Conservation (phyloP, 345 rosid genomes). For the Aurinia saxatilis region DNA sequence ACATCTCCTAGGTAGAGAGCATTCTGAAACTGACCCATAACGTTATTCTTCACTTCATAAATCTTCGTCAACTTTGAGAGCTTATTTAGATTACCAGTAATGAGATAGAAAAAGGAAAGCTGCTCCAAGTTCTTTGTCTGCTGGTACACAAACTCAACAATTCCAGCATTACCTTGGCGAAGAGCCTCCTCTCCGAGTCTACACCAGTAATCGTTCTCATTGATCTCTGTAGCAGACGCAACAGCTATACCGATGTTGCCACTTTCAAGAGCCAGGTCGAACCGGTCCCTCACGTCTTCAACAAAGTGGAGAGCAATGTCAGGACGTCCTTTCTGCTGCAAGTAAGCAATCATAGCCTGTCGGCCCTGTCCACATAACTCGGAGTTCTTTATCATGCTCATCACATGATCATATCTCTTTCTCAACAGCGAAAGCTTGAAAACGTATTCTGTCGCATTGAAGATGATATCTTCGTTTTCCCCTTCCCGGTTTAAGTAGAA, state of each 20-base stretch:
- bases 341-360: slow-evolving; percentile 81
- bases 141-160: slow-evolving; percentile 97
- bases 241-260: slow-evolving; percentile 95
- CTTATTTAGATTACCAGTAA: slow-evolving; percentile 80
- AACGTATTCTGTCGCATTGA: slow-evolving; percentile 75
- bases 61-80: slow-evolving; percentile 86
- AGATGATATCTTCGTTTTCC: slow-evolving; percentile 47
- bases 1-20: slow-evolving; percentile 89
- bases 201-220: slow-evolving; percentile 93
- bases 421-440: slow-evolving; percentile 68
- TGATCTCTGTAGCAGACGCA: slow-evolving; percentile 93
- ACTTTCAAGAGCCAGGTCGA: slow-evolving; percentile 84
- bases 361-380: slow-evolving; percentile 93
- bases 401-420: slow-evolving; percentile 73
- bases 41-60: slow-evolving; percentile 87
- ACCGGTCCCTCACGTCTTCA: slow-evolving; percentile 78
- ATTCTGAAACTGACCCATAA: slow-evolving; percentile 97
- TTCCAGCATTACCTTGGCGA: slow-evolving; percentile 91
- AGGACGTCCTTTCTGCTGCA: slow-evolving; percentile 87
- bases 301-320: slow-evolving; percentile 94
- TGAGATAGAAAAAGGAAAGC: slow-evolving; percentile 81
- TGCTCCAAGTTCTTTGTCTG: slow-evolving; percentile 96
- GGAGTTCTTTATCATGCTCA: slow-evolving; percentile 83
- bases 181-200: slow-evolving; percentile 95
- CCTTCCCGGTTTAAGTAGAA: slow-evolving; percentile 89